A percentile compares a stretch with the other conserved stretches of the same genome.
Evolutionary conservation across 345 rosid genomes (phyloP).

Genomic region (Gossypium thurberi): DNA sequence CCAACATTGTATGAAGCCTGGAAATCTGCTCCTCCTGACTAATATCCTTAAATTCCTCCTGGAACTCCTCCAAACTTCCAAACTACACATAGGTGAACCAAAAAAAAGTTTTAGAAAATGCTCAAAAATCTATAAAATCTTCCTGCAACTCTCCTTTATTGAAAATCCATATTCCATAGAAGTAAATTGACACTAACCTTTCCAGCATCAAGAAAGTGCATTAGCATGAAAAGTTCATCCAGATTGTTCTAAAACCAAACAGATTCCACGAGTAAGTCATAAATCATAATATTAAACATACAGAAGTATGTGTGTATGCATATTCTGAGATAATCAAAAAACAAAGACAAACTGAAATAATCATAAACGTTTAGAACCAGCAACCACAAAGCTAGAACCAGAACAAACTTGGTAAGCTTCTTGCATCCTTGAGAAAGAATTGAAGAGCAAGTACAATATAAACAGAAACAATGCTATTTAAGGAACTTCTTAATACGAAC

Average conservation of each 20-base stretch:
- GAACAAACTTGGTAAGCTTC: neutral
- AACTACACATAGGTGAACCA: conserved; percentile 52
- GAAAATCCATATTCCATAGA: conserved; percentile 7
- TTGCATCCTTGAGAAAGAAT: neutral
- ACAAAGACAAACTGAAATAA: neutral
- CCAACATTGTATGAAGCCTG: conserved; percentile 95
- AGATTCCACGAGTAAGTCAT: conserved; percentile 23
- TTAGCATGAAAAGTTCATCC: conserved; percentile 99
- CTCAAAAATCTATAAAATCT: conserved; percentile 6
- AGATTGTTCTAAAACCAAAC: conserved; percentile 80
- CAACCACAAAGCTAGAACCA: neutral
- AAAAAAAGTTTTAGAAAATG: conserved; percentile 11
- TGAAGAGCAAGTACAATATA: neutral
- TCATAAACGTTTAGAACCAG: neutral
- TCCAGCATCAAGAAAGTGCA: conserved; percentile 99
- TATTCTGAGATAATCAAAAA: neutral
- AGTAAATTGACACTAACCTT: conserved; percentile 26
- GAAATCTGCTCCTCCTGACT: conserved; percentile 98
- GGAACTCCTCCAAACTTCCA: conserved; percentile 95
- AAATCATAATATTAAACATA: neutral
- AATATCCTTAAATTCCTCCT: conserved; percentile 95
- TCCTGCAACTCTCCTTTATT: conserved; percentile 7
- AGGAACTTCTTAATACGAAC: neutral
- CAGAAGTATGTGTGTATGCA: neutral
- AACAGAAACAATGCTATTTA: neutral